Evolutionary conservation across 2,329 filamentous ascomycete genomes (phyloP), one percentile per base, ranked within the genome.

Genomic region (Colletotrichum truncatum): DNA sequence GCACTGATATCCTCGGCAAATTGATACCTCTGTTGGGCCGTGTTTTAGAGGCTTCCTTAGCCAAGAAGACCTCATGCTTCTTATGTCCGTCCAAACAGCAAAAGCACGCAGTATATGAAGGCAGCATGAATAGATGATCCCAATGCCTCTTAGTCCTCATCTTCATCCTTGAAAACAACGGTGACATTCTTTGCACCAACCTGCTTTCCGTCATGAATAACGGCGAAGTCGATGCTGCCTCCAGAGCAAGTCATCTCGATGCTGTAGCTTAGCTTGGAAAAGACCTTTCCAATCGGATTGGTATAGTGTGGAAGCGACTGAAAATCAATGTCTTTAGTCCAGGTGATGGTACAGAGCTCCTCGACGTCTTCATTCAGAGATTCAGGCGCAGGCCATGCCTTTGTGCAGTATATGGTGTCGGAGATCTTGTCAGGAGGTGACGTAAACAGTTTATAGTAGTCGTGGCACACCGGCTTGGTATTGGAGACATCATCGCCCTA

Each of bases 191-290:
- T 53, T 0, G 54, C 59, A 0, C 66, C 72, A 0, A 75, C 62
- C 1, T 51, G 63, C 3, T 68, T 55, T 0, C 64, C 69, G 1
- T 69, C 1, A 0, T 69, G 53, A 2, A 65, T 59, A 2, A 74
- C 11, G 0, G 64, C 39, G 11, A 76, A 74, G 32, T 75, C 73
- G 2, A 71, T 38, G 0, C 43, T 70, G 1, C 60, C 67, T 0
- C 66, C 72, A 0, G 71, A 67, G 10, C 67, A 69, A 0, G 67
- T 49, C 67, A 76, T 73, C 14, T 71, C 54, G 1, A 75, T 4
- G 0, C 61, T 49, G 11, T 14, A 73, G 0, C 4, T 0, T 0
- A 76, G 64, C 3, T 9, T 0, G 1, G 34, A 46, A 1, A 68
- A 72, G 0, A 67, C 23, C 1, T 68, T 64, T 0, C 70, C 70